Evolutionary conservation across 305 asterid species (phyloP), one percentile per base, ranked within the genome.

Genomic region (Plantago coronopus): DNA sequence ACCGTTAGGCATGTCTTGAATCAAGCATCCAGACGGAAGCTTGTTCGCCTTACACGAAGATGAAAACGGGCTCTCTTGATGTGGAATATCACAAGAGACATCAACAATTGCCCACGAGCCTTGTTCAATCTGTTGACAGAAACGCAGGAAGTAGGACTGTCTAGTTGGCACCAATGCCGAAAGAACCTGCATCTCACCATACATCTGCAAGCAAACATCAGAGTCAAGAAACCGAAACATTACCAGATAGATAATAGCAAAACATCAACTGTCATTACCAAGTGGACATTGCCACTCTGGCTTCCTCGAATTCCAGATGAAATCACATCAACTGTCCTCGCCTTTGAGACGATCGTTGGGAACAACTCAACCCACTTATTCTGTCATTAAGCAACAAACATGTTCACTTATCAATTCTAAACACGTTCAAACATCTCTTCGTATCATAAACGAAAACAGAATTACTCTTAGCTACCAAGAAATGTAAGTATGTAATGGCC

Each of bases 1-100:
- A 48, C 99, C 99, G 77, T 94, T 89, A 47, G 99, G 95, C 95
- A 94, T 82, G 69, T 94, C 97, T 75, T 85, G 95, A 6, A 94
- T 85, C 71, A 90, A 65, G 72, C 99, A 94, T 37, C 99, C 99
- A 12, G 99, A 94, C 62, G 97, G 99, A 51, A 87, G 90, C 74
- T 71, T 76, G 19, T 74, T 79, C 57, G 83, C 81, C 65, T 71
- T 85, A 66, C 83, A 75, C 0, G 79, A 64, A 18, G 95, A 74
- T 45, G 79, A 57, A 57, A 76, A 81, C 4, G 74, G 90, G 65
- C 60, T 72, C 31, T 84, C 90, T 44, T 76, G 96, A 31, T 76
- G 89, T 7, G 88, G 87, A 46, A 83, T 46, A 57, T 87, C 95
- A 10, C 78, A 87, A 2, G 97, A 83, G 62, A 89, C 93, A 42